phyloP scores from a whole-genome alignment of 768 basidiomycete species.

The Leccinum longicurvipes region DNA sequence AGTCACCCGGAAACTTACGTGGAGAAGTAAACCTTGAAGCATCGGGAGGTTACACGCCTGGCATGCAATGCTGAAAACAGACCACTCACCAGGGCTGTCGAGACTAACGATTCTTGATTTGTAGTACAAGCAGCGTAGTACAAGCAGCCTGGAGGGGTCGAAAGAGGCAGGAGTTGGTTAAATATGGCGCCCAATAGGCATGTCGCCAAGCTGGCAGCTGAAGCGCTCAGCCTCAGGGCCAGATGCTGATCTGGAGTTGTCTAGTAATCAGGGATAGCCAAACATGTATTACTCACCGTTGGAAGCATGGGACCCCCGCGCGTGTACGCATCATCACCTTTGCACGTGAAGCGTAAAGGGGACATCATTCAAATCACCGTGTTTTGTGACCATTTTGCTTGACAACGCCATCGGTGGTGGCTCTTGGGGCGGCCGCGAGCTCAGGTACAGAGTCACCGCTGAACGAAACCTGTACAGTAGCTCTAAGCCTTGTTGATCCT shows the following conservation, averaged over 20 bases:
- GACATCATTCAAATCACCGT: background rate
- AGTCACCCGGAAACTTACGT: background rate
- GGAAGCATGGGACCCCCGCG: too few relatives aligned
- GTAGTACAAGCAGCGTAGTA: background rate
- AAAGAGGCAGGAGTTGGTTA: background rate
- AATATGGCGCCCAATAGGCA: background rate
- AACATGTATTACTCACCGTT: conserved; percentile 1
- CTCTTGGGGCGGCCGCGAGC: background rate
- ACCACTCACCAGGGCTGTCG: conserved; percentile 7
- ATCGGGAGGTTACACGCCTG: background rate
- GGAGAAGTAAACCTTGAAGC: background rate
- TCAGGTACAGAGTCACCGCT: background rate
- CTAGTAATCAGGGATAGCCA: background rate
- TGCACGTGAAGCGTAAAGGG: background rate
- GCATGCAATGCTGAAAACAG: background rate
- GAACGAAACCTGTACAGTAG: background rate
- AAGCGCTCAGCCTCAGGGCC: background rate
- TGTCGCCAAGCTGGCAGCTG: background rate
- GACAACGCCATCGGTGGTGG: background rate
- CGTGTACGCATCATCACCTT: background rate
- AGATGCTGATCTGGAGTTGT: background rate
- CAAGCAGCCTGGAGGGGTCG: background rate
- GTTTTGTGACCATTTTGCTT: background rate
- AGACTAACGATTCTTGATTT: background rate
- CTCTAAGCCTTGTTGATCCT: background rate